phyloP scores from a whole-genome alignment of 495 filamentous ascomycete species.

The Neurospora pannonica region DNA sequence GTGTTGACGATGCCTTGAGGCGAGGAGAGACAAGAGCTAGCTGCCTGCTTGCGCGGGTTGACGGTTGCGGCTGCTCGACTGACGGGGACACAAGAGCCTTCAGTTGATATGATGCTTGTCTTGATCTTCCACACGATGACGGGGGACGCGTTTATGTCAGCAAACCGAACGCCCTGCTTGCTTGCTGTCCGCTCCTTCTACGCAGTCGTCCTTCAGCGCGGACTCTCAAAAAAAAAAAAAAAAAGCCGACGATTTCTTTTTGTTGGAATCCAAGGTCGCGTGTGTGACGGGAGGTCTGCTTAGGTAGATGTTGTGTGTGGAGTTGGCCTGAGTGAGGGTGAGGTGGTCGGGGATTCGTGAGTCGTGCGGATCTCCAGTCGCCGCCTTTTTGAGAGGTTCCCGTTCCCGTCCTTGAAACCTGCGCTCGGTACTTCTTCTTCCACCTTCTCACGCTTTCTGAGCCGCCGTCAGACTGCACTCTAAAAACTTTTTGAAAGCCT shows the following conservation, averaged over 20 bases:
- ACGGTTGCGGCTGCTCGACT: neutral
- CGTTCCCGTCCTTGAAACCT: neutral
- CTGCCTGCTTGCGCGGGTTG: neutral
- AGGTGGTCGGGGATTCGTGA: neutral
- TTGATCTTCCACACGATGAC: neutral
- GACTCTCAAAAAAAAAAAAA: too few species aligned
- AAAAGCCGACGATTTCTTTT: neutral
- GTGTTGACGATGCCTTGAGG: neutral
- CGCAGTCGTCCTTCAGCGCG: neutral
- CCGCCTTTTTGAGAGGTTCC: neutral
- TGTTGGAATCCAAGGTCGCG: neutral
- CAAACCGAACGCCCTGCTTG: neutral
- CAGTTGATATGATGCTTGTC: neutral
- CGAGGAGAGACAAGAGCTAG: neutral
- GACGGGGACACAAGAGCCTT: neutral
- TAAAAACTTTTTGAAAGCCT: constrained; percentile 2
- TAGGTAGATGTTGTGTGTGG: neutral
- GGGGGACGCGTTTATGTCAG: neutral
- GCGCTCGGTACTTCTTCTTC: neutral
- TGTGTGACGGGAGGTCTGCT: neutral
- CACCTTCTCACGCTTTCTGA: constrained; percentile 1
- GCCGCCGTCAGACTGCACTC: neutral
- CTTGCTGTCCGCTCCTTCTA: neutral
- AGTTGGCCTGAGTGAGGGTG: neutral
- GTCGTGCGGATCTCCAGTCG: neutral